A percentile compares a stretch with the other conserved stretches of the same genome.
These are phyloP conservation scores for Ustilago sp. DNA, from an alignment of 1,284 basidiomycete species.

Conservation along the genomic window DNA sequence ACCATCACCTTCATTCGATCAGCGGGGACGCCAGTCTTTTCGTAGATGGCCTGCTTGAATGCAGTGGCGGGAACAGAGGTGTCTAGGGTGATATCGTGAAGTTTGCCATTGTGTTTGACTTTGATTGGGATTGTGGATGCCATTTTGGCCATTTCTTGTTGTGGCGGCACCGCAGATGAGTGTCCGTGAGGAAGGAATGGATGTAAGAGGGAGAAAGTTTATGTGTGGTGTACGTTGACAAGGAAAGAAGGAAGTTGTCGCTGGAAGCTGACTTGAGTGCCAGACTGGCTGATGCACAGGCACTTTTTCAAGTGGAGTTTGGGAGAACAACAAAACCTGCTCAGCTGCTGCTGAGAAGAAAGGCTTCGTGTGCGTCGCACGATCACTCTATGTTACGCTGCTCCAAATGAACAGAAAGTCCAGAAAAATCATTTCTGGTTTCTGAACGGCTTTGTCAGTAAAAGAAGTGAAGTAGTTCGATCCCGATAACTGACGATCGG, in stretches of 20 bases:
- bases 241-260: not conserved
- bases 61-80: slow-evolving; percentile 76
- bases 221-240: not conserved
- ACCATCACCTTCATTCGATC: slow-evolving; percentile 98
- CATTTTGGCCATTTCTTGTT: slow-evolving; percentile 65
- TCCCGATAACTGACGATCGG: too few species aligned
- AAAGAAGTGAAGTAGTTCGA: too few species aligned
- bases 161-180: not conserved
- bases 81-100: slow-evolving; percentile 73
- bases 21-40: slow-evolving; percentile 83
- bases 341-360: not conserved
- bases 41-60: slow-evolving; percentile 86
- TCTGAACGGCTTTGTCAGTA: too few species aligned
- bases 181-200: not conserved
- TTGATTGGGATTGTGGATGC: slow-evolving; percentile 73
- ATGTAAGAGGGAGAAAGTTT: not conserved
- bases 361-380: not conserved
- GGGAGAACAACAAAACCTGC: slow-evolving; percentile 6
- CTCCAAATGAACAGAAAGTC: not conserved
- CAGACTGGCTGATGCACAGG: not conserved
- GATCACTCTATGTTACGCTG: not conserved
- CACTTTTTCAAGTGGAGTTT: slow-evolving; percentile 3
- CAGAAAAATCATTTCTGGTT: not conserved
- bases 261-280: not conserved
- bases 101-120: slow-evolving; percentile 91